phyloP scores from a whole-genome alignment of 1,139 yeast species.

The Candida tropicalis region DNA sequence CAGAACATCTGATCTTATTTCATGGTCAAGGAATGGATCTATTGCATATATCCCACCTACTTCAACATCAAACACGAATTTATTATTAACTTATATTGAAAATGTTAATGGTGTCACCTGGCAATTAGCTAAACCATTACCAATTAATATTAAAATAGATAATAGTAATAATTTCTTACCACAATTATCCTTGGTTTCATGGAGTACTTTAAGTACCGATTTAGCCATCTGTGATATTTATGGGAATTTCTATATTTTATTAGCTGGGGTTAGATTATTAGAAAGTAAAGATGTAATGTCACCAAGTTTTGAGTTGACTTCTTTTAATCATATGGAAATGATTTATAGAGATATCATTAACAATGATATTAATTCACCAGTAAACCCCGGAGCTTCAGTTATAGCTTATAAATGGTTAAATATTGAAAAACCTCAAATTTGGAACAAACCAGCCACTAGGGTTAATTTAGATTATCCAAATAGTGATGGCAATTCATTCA shows the following conservation, averaged over 20 bases:
- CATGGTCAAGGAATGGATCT: slow-evolving; percentile 80
- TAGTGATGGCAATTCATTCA: slow-evolving; percentile 16
- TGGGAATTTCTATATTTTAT: slow-evolving; percentile 53
- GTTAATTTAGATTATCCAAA: slow-evolving; percentile 20
- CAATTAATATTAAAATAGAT: slow-evolving; percentile 42
- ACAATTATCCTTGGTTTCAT: slow-evolving; percentile 36
- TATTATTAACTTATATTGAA: slow-evolving; percentile 62
- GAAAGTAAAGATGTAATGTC: slow-evolving; percentile 16
- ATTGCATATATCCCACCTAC: slow-evolving; percentile 56
- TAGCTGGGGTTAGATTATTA: slow-evolving; percentile 48
- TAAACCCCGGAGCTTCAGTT: slow-evolving; percentile 27
- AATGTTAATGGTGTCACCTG: slow-evolving; percentile 65
- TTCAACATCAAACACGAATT: slow-evolving; percentile 26
- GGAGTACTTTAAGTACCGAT: slow-evolving; percentile 59
- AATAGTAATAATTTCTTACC: slow-evolving; percentile 25
- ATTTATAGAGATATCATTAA: slow-evolving; percentile 41
- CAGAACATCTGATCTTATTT: slow-evolving; percentile 30
- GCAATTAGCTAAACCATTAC: slow-evolving; percentile 62
- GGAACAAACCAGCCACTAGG: slow-evolving; percentile 52
- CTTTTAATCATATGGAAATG: slow-evolving; percentile 50
- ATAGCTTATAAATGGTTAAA: slow-evolving; percentile 71
- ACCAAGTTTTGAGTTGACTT: slow-evolving; percentile 48
- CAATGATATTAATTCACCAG: slow-evolving; percentile 19
- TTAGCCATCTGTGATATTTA: slow-evolving; percentile 50
- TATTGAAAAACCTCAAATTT: slow-evolving; percentile 61